A percentile compares a stretch with the other conserved stretches of the same genome.
Evolutionary conservation across 768 basidiomycete genomes (phyloP).

Genomic region (Suillus variegatus): DNA sequence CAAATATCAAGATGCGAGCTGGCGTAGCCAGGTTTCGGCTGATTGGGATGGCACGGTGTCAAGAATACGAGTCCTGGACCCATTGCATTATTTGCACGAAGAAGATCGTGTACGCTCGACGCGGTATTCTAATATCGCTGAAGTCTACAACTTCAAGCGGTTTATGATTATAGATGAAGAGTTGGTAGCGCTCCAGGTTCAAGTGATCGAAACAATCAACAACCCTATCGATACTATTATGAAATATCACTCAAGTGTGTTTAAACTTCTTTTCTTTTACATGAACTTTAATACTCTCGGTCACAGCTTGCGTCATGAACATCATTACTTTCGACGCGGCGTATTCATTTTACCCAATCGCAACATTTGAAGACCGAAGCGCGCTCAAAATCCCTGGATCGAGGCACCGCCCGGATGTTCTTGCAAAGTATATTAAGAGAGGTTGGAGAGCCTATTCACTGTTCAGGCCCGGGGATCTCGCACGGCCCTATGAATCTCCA

Average conservation of each 20-base stretch:
- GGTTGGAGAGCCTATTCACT: slow-evolving; percentile 35
- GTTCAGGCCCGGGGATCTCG: slow-evolving; percentile 7
- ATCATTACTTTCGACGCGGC: slow-evolving; percentile 42
- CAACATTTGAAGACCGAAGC: slow-evolving; percentile 38
- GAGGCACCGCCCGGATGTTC: slow-evolving; percentile 4
- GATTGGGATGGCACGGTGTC: slow-evolving; percentile 21
- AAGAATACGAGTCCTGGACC: background rate
- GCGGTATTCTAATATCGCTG: slow-evolving; percentile 8
- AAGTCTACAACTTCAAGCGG: slow-evolving; percentile 29
- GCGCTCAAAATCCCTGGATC: slow-evolving; percentile 22
- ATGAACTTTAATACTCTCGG: background rate
- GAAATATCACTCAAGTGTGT: slow-evolving; percentile 49
- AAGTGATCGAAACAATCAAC: slow-evolving; percentile 39
- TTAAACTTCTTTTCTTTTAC: background rate
- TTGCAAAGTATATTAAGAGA: slow-evolving; percentile 37
- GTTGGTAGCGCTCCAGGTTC: slow-evolving; percentile 31
- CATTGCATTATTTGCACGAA: fast-evolving
- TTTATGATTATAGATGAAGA: background rate
- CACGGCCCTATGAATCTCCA: slow-evolving; percentile 7
- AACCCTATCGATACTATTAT: slow-evolving; percentile 42
- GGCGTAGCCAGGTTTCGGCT: slow-evolving; percentile 14
- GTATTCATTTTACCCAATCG: slow-evolving; percentile 42
- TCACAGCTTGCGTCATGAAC: slow-evolving; percentile 45
- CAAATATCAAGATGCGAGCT: slow-evolving; percentile 17
- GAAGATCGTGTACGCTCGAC: slow-evolving; percentile 1